phyloP scores from a whole-genome alignment of 768 basidiomycete species.

The Crucibulum laeve region DNA sequence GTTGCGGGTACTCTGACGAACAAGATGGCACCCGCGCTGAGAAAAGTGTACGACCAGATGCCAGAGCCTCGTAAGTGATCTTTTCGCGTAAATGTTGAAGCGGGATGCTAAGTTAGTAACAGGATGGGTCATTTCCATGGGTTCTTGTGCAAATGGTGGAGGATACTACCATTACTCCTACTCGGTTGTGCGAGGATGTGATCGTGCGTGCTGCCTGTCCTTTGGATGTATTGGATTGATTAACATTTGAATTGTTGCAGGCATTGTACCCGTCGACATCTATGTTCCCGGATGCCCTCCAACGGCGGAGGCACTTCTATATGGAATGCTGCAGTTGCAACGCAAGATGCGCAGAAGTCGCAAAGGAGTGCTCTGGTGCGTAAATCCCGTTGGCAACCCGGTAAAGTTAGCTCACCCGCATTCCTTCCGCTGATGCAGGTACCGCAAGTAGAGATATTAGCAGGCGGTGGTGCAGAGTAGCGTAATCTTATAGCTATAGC shows the following conservation, averaged over 20 bases:
- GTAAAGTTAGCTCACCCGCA: background rate
- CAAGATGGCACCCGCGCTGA: conserved; percentile 98
- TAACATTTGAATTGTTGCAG: conserved; percentile 34
- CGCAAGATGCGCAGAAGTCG: conserved; percentile 91
- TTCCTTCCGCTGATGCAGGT: conserved; percentile 31
- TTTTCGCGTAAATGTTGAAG: background rate
- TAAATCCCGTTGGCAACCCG: conserved; percentile 1
- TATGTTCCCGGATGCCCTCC: conserved; percentile 96
- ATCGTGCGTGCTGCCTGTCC: conserved; percentile 54
- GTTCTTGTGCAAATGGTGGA: conserved; percentile 97
- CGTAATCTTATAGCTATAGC: background rate
- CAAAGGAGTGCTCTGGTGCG: conserved; percentile 84
- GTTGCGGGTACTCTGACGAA: conserved; percentile 98
- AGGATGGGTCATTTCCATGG: conserved; percentile 99
- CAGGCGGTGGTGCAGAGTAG: background rate
- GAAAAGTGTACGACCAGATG: conserved; percentile 98
- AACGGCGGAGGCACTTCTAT: conserved; percentile 94
- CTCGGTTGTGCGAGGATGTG: conserved; percentile 97
- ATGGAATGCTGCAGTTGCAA: conserved; percentile 95
- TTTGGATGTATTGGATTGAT: conserved; percentile 3
- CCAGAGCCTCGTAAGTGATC: conserved; percentile 80
- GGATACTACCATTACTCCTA: conserved; percentile 99
- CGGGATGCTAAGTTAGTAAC: conserved; percentile 5
- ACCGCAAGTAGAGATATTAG: conserved; percentile 51
- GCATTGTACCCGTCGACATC: conserved; percentile 97